These are phyloP conservation scores for Apiospora malaysiana DNA, from an alignment of 2,329 filamentous ascomycete species.

Conservation along the genomic window DNA sequence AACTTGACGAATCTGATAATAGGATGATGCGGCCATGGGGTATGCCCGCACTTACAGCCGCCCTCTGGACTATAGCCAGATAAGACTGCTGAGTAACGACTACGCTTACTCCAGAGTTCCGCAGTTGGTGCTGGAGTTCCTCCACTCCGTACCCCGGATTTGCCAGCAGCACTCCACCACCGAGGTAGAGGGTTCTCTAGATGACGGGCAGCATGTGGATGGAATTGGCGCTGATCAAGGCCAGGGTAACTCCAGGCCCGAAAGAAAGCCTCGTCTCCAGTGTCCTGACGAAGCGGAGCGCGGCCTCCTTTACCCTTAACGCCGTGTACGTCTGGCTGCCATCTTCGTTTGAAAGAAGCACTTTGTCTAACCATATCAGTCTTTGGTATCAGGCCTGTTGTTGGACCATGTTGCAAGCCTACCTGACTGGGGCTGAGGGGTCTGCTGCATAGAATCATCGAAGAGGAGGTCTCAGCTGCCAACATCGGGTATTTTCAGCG, in stretches of 20 bases:
- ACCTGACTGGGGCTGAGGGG: neutral
- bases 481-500: neutral
- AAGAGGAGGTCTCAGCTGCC: neutral
- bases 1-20: neutral
- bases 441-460: neutral
- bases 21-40: neutral
- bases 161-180: neutral
- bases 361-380: neutral
- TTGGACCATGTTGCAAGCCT: neutral
- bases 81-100: neutral
- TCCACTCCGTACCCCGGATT: neutral
- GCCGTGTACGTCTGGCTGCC: neutral
- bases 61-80: neutral
- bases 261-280: neutral
- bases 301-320: neutral
- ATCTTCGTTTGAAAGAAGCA: neutral
- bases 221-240: neutral
- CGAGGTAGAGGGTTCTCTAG: neutral
- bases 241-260: neutral
- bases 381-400: neutral
- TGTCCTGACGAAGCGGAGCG: neutral
- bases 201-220: neutral
- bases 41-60: neutral
- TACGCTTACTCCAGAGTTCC: neutral
- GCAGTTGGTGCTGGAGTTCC: neutral